A percentile compares a stretch with the other conserved stretches of the same genome.
phyloP scores from a whole-genome alignment of 2,329 filamentous ascomycete species.

The Venturia carpophila region DNA sequence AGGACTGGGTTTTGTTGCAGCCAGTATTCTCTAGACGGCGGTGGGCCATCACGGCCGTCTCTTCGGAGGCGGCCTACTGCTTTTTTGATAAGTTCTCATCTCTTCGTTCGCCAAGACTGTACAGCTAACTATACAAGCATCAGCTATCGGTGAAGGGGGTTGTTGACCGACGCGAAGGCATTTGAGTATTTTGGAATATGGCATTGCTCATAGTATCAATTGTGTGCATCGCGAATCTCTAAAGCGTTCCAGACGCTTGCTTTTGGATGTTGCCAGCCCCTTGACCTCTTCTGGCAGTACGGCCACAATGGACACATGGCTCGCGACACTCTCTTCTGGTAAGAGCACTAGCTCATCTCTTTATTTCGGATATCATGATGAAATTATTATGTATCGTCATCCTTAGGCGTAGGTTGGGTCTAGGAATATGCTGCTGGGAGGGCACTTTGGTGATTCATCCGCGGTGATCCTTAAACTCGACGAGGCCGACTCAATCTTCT shows the following conservation, averaged over 20 bases:
- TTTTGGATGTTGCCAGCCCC: background rate
- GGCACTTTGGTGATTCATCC: slow-evolving; percentile 3
- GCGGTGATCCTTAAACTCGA: background rate
- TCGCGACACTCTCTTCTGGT: background rate
- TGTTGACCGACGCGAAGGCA: background rate
- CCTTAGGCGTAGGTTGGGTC: slow-evolving; percentile 63
- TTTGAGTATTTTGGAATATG: background rate
- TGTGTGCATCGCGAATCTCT: background rate
- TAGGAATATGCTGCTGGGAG: slow-evolving; percentile 9
- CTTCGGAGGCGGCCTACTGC: slow-evolving; percentile 13
- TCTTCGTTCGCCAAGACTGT: background rate
- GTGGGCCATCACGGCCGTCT: slow-evolving; percentile 8
- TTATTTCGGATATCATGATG: slow-evolving; percentile 55
- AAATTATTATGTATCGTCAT: slow-evolving; percentile 81
- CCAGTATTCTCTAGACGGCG: background rate
- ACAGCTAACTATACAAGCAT: slow-evolving; percentile 9
- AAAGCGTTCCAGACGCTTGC: background rate
- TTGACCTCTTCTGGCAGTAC: background rate
- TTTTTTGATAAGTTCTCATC: slow-evolving; percentile 15
- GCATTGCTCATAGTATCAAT: background rate
- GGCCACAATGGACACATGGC: background rate
- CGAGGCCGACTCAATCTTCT: slow-evolving; percentile 17
- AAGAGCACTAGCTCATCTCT: background rate
- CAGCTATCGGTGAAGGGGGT: background rate
- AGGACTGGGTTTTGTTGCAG: background rate